Evolutionary conservation across 2,329 filamentous ascomycete species (phyloP), one percentile per base, ranked within the genome.

Genomic region (Leptographium flavum): DNA sequence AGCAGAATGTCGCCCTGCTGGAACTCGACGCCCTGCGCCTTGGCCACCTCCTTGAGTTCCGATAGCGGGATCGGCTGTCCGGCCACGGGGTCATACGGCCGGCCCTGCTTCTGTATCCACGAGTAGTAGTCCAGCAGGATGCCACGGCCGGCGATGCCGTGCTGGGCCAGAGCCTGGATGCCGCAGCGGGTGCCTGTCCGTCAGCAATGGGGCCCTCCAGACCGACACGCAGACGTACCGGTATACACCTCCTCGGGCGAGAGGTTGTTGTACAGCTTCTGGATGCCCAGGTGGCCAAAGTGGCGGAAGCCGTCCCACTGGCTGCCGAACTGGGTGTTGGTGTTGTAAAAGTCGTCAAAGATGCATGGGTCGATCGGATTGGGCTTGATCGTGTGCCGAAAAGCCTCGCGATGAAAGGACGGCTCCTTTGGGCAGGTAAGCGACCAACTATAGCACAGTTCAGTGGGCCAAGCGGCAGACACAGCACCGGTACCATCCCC

Each of bases 1-100:
- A 79, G 65, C 36, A 79, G 61, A 27, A 79, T 72, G 47, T 79
- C 75, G 14, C 75, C 74, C 4, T 56, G 55, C 6, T 58, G 60
- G 36, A 74, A 63, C 1, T 58, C 55, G 0, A 46, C 37, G 9
- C 21, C 40, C 51, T 73, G 63, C 36, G 60, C 60, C 46, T 57
- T 55, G 1, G 67, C 67, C 9, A 74, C 61, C 22, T 62, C 57
- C 41, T 67, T 56, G 1, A 77, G 58, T 1, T 60, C 57, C 0
- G 57, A 55, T 1, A 69, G 54, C 0, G 69, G 60, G 42, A 78
- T 73, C 1, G 59, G 53, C 7, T 58, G 58, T 1, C 63, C 56
- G 22, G 61, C 53, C 47, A 71, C 68, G 3, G 62, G 55, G 1
- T 62, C 59, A 36, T 45, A 47, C 50, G 17, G 62, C 15, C 66